A percentile compares a stretch with the other conserved stretches of the same genome.
Conservation (phyloP, 129 eudicot species). For the Saposhnikovia divaricata region DNA sequence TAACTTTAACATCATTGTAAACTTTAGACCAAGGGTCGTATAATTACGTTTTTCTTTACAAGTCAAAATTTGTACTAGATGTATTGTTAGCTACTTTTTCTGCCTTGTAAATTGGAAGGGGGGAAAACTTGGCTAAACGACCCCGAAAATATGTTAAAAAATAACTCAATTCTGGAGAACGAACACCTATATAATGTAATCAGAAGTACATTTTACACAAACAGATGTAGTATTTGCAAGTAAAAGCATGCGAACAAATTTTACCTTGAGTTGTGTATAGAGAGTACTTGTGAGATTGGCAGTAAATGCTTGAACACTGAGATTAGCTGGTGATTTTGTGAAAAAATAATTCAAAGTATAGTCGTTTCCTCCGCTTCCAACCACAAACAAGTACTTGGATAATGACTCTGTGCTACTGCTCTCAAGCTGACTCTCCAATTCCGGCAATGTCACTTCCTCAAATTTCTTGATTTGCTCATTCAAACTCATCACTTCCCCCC, state of each 20-base stretch:
- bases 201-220: neutral
- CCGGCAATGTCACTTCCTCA: conserved; percentile 45
- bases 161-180: neutral
- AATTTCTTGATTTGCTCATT: conserved; percentile 43
- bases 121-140: no score
- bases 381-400: conserved; percentile 35
- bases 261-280: conserved; percentile 43
- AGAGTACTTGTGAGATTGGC: conserved; percentile 22
- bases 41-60: no score
- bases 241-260: neutral
- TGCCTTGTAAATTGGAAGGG: no score
- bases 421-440: conserved; percentile 23
- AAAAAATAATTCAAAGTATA: conserved; percentile 38
- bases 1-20: neutral
- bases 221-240: neutral
- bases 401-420: neutral
- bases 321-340: conserved; percentile 4
- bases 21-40: no score
- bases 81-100: no score
- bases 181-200: neutral
- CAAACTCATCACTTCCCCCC: conserved; percentile 39
- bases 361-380: conserved; percentile 58
- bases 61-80: no score
- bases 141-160: no score
- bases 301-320: conserved; percentile 33